Percentiles rank a stretch among this genome's conserved stretches.
Conservation (phyloP, 495 filamentous ascomycete species). For the Penicillium odoratum region DNA sequence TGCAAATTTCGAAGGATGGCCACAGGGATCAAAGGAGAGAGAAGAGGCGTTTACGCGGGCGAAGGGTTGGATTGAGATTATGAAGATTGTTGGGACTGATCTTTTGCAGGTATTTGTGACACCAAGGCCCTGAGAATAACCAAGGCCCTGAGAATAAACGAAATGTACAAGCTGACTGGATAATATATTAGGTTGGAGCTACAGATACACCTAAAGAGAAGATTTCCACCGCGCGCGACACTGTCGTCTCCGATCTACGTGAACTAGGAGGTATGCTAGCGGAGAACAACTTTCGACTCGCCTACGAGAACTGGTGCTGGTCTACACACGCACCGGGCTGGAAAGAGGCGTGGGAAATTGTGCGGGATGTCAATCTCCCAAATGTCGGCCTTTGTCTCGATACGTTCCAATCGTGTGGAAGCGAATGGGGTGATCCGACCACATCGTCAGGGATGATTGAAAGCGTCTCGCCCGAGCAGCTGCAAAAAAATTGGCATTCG, state of each 20-base stretch:
- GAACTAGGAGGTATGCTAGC: conserved; percentile 65
- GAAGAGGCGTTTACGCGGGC: conserved; percentile 67
- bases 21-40: conserved; percentile 53
- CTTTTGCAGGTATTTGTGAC: conserved; percentile 63
- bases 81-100: conserved; percentile 68
- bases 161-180: not conserved
- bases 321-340: conserved; percentile 68
- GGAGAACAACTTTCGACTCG: conserved; percentile 55
- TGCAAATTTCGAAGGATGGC: conserved; percentile 79
- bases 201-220: conserved; percentile 58
- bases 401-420: conserved; percentile 76
- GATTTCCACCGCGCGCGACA: conserved; percentile 47
- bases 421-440: conserved; percentile 76
- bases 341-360: conserved; percentile 68
- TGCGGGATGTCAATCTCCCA: conserved; percentile 55
- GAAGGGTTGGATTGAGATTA: conserved; percentile 69
- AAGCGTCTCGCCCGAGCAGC: conserved; percentile 30
- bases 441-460: conserved; percentile 62
- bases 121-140: not conserved
- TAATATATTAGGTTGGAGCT: conserved; percentile 58
- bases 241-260: conserved; percentile 60
- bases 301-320: conserved; percentile 90
- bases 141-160: not conserved
- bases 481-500: conserved; percentile 49
- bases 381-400: conserved; percentile 81